A percentile compares a stretch with the other conserved stretches of the same genome.
These are phyloP conservation scores for Aphanomyces astaci DNA, from an alignment of 352 stramenopile genomes.

Conservation along the genomic window DNA sequence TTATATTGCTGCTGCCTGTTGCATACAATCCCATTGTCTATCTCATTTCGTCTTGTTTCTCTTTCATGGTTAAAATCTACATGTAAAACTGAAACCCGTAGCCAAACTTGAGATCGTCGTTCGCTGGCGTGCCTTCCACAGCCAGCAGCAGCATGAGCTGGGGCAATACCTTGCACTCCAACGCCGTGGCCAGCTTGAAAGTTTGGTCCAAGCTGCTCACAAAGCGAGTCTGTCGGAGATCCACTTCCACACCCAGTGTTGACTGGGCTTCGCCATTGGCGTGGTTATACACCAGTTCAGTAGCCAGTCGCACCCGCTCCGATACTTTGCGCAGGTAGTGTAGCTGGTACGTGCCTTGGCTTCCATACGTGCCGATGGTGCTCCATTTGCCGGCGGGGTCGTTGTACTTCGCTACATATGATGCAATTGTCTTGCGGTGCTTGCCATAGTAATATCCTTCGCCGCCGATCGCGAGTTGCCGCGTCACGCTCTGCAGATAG, in stretches of 20 bases:
- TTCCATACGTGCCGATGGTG: conserved; percentile 61
- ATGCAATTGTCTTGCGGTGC: conserved; percentile 76
- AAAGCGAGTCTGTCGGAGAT: conserved; percentile 76
- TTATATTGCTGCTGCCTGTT: too few species aligned
- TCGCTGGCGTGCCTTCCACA: conserved; percentile 73
- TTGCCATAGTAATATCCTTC: conserved; percentile 87
- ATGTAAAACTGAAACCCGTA: conserved; percentile 44
- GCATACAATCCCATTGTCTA: conserved; percentile 1
- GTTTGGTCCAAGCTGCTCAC: conserved; percentile 78
- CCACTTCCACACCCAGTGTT: conserved; percentile 75
- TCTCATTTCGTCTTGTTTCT: neutral
- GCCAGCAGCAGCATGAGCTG: conserved; percentile 82
- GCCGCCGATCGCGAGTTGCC: conserved; percentile 63
- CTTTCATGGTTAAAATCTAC: conserved; percentile 8
- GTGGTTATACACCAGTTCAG: conserved; percentile 83
- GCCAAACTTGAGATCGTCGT: conserved; percentile 88
- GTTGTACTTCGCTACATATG: conserved; percentile 81
- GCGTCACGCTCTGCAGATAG: conserved; percentile 84
- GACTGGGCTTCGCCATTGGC: conserved; percentile 71
- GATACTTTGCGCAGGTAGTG: conserved; percentile 83
- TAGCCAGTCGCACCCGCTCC: conserved; percentile 71
- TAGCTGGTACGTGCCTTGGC: conserved; percentile 75
- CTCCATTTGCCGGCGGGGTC: conserved; percentile 42
- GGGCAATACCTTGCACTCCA: conserved; percentile 76
- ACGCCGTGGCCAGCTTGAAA: conserved; percentile 71